A percentile compares a stretch with the other conserved stretches of the same genome.
Conservation (phyloP, 768 basidiomycete genomes). For the Gyrodon lividus region DNA sequence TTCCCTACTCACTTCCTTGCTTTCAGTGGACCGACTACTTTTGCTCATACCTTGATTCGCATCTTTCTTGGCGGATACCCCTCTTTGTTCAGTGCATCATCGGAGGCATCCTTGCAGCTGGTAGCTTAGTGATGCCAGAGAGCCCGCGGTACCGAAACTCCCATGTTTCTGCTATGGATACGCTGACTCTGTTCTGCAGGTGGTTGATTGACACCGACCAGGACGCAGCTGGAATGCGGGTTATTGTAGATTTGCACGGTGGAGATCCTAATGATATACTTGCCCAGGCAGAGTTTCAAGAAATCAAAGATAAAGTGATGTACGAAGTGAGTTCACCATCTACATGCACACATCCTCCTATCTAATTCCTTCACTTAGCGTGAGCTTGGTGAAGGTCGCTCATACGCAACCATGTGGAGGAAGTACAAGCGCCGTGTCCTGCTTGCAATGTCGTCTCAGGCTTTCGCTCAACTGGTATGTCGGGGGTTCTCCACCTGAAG, state of each 20-base stretch:
- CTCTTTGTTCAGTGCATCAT: conserved; percentile 87
- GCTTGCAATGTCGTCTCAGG: conserved; percentile 93
- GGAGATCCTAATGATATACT: conserved; percentile 64
- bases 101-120: conserved; percentile 73
- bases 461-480: conserved; percentile 90
- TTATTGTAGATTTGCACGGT: conserved; percentile 88
- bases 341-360: not conserved
- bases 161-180: not conserved
- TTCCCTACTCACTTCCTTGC: not conserved
- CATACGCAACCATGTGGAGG: conserved; percentile 82
- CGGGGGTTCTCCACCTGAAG: not conserved
- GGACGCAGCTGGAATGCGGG: conserved; percentile 79
- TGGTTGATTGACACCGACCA: conserved; percentile 89
- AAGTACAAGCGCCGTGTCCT: conserved; percentile 84
- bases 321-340: conserved; percentile 52
- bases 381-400: conserved; percentile 69
- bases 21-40: conserved; percentile 91
- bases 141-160: conserved; percentile 64
- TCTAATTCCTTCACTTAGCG: conserved; percentile 45
- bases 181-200: conserved; percentile 36
- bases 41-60: conserved; percentile 82
- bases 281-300: conserved; percentile 82
- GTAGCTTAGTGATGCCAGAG: conserved; percentile 85
- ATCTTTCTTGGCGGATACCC: conserved; percentile 90
- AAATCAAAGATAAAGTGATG: conserved; percentile 80